phyloP scores from a whole-genome alignment of 495 filamentous ascomycete species.

The Tuber magnatum region DNA sequence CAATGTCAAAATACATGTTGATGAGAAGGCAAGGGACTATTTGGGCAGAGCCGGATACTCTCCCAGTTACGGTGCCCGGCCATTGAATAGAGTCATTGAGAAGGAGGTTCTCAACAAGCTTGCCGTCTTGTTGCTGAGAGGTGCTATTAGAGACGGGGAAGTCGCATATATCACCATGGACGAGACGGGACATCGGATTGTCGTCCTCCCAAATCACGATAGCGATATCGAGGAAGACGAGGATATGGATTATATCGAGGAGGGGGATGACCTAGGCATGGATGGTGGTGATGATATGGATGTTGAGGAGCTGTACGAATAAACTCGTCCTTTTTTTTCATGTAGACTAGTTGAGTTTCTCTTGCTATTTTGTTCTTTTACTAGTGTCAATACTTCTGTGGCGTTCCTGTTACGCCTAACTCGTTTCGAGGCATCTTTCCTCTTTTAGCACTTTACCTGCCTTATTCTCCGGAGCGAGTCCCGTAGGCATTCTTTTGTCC shows the following conservation, averaged over 20 bases:
- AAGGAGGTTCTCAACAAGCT: conserved; percentile 91
- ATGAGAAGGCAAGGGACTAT: conserved; percentile 79
- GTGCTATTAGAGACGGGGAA: conserved; percentile 78
- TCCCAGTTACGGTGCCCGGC: conserved; percentile 86
- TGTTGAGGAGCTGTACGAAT: conserved; percentile 60
- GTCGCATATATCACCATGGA: conserved; percentile 67
- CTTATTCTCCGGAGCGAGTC: not conserved
- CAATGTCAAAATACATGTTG: conserved; percentile 68
- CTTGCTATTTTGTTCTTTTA: not conserved
- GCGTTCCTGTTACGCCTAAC: not conserved
- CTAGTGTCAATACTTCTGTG: not conserved
- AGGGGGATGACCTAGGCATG: conserved; percentile 55
- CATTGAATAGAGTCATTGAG: conserved; percentile 81
- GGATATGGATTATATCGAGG: conserved; percentile 65
- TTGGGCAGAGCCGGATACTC: conserved; percentile 83
- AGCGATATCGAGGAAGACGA: conserved; percentile 57
- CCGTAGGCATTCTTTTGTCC: not conserved
- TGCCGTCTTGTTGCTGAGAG: conserved; percentile 80
- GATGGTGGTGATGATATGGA: conserved; percentile 62
- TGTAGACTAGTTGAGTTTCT: not conserved
- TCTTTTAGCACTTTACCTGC: not conserved
- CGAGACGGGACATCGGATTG: conserved; percentile 53
- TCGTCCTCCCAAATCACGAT: conserved; percentile 74
- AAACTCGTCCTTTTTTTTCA: conserved; percentile 27
- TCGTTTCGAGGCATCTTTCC: not conserved